Base-by-base conservation (phyloP, 768 basidiomycete species). In the Fomitopsis serialis region DNA sequence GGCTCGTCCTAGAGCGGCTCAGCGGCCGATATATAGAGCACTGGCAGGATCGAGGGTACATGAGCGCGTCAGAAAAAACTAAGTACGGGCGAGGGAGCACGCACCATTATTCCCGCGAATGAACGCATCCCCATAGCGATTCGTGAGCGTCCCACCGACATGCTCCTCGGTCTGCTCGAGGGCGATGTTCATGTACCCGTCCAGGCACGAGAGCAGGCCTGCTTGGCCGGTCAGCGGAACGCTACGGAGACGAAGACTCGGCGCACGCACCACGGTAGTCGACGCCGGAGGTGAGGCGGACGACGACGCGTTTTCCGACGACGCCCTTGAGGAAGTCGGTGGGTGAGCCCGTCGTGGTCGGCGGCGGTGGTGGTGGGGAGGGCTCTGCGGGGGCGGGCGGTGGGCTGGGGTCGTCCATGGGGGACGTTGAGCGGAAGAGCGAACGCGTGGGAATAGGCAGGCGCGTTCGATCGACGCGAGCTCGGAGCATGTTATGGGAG, bases 131-230 rank as follows among this genome's bases (percentile, higher is more conserved):
- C 96, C 94, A 62, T 96, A 98, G 55, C 77, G 79, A 65, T 95
- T 96, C 32, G 90, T 95, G 45, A 89, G 78, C n/a, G 70, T 62
- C 2, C 94, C 94, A 57, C 89, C 86, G 11, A 95, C 91, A 68
- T 94, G 84, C 70, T 99, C 97, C 71, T 96, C 93, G 3, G 95
- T n/a, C n/a, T n/a, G n/a, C n/a, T n/a, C n/a, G n/a, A n/a, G n/a
- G n/a, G n/a, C n/a, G n/a, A n/a, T n/a, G 72, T 98, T 98, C 97
- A 99, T 98, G 70, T 97, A 98, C 0, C 95, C 95, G 70, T 99
- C 97, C 22, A 98, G 78, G 64, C 97, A 98, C 2, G 92, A 95
- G 13, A 99, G 73, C 3, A 94, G 78, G 19, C 96, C 96, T 98
- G 55, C 24, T 29, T 23, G 12, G n/a, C 23, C 3, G 35, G 15